These are phyloP conservation scores for Alopecurus myosuroides DNA, from an alignment of 176 grass and related monocot genomes.

Conservation along the genomic window DNA sequence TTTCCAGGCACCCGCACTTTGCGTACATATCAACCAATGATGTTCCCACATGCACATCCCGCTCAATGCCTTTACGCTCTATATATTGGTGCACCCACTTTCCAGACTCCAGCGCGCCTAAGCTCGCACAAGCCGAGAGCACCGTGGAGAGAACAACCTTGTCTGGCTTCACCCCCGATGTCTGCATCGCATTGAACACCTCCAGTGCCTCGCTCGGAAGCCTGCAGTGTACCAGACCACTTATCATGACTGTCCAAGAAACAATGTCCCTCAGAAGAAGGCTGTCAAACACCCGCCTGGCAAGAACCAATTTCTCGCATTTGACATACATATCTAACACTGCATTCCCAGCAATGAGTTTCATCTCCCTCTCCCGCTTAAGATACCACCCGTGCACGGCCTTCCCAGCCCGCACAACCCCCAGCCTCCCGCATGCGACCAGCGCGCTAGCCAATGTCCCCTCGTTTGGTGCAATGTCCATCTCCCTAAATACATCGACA, in stretches of 20 bases:
- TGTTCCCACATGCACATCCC: conserved; percentile 56
- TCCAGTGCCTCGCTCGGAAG: conserved; percentile 24
- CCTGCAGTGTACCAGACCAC: conserved; percentile 48
- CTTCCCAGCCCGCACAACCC: conserved; percentile 2
- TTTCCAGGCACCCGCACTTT: conserved; percentile 41
- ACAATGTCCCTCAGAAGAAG: conserved; percentile 31
- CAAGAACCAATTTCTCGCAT: conserved; percentile 31
- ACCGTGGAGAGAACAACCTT: conserved; percentile 39
- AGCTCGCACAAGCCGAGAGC: conserved; percentile 45
- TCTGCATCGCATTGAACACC: conserved; percentile 40
- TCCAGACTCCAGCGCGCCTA: conserved; percentile 29
- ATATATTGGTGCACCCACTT: conserved; percentile 52
- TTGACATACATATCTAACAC: conserved; percentile 53
- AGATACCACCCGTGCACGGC: conserved; percentile 23
- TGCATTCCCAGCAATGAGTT: conserved; percentile 27
- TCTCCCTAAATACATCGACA: conserved; percentile 13
- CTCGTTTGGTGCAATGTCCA: conserved; percentile 22
- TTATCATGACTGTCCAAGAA: conserved; percentile 47
- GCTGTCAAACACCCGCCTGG: conserved; percentile 27
- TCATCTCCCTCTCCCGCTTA: conserved; percentile 21
- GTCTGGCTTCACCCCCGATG: conserved; percentile 32
- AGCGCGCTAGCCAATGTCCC: conserved; percentile 27
- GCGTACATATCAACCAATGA: conserved; percentile 44
- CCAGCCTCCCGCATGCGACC: conserved; percentile 33
- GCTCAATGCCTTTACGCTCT: conserved; percentile 32